Evolutionary conservation across 2,329 filamentous ascomycete genomes (phyloP).

Genomic region (Volutella citrinella): DNA sequence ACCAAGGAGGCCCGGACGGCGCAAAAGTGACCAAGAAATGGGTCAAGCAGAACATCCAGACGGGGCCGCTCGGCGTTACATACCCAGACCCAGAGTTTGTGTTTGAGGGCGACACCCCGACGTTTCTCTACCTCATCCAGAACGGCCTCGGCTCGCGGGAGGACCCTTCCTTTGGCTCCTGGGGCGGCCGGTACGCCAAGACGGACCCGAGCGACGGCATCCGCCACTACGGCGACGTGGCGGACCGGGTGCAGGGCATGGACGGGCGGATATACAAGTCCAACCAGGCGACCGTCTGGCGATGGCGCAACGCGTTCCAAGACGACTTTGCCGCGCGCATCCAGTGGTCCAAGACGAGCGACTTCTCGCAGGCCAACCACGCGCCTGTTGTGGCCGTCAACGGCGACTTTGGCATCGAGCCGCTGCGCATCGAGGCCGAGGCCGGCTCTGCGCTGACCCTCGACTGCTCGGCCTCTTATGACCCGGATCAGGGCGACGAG

Average conservation of each 20-base stretch:
- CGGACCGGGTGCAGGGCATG: slow-evolving; percentile 24
- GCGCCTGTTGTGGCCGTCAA: slow-evolving; percentile 42
- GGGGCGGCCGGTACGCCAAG: slow-evolving; percentile 44
- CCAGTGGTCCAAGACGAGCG: slow-evolving; percentile 31
- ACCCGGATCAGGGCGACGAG: slow-evolving; percentile 41
- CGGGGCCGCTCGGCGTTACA: slow-evolving; percentile 37
- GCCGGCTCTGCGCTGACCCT: slow-evolving; percentile 36
- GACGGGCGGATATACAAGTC: slow-evolving; percentile 22
- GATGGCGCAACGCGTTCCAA: slow-evolving; percentile 38
- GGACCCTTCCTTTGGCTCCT: slow-evolving; percentile 43
- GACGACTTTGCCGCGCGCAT: slow-evolving; percentile 40
- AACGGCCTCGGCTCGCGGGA: slow-evolving; percentile 37
- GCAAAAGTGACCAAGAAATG: slow-evolving; percentile 46
- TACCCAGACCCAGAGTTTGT: slow-evolving; percentile 48
- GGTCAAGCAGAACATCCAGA: slow-evolving; percentile 50
- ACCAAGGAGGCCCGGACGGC: slow-evolving; percentile 35
- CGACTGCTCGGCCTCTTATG: slow-evolving; percentile 43
- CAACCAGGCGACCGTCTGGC: slow-evolving; percentile 37
- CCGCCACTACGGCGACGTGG: slow-evolving; percentile 26
- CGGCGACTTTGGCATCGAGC: slow-evolving; percentile 35
- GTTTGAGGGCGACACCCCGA: slow-evolving; percentile 49
- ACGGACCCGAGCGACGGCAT: slow-evolving; percentile 21
- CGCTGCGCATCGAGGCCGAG: slow-evolving; percentile 36
- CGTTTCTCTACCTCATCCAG: slow-evolving; percentile 39
- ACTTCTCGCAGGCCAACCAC: slow-evolving; percentile 38